phyloP scores from a whole-genome alignment of 768 basidiomycete genomes.

The Leccinum subgranulosum region DNA sequence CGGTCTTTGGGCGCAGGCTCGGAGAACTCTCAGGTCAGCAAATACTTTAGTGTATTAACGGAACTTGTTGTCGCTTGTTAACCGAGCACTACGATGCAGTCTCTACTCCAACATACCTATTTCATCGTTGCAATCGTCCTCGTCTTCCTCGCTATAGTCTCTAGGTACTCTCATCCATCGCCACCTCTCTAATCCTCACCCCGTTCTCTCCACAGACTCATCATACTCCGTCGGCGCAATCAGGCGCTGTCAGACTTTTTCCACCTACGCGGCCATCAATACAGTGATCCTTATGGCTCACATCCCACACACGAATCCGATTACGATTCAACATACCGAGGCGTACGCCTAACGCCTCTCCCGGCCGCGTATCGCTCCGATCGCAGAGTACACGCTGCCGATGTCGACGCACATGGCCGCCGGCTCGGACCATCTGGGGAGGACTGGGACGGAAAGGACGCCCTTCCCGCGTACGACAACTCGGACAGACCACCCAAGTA shows the following conservation, averaged over 20 bases:
- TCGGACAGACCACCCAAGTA: conserved; percentile 48
- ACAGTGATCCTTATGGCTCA: conserved; percentile 1
- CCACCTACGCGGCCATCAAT: not conserved
- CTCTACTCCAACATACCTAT: conserved; percentile 22
- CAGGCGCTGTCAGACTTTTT: conserved; percentile 22
- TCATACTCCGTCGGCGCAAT: conserved; percentile 23
- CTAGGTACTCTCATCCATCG: conserved; percentile 15
- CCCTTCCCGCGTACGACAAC: conserved; percentile 46
- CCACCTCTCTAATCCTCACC: conserved; percentile 2
- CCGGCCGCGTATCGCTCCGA: conserved; percentile 22
- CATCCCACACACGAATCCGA: not conserved
- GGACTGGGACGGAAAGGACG: conserved; percentile 40
- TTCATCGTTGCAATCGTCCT: conserved; percentile 18
- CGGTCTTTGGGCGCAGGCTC: not conserved
- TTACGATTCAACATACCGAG: conserved; percentile 12
- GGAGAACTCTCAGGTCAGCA: conserved; percentile 15
- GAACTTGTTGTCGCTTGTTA: not conserved
- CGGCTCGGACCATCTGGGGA: conserved; percentile 32
- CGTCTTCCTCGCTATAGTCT: conserved; percentile 13
- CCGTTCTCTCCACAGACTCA: conserved; percentile 8
- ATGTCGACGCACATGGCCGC: conserved; percentile 42
- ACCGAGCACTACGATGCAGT: conserved; percentile 6
- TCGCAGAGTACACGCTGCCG: conserved; percentile 31
- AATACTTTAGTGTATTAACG: not conserved
- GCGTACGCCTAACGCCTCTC: conserved; percentile 16